Evolutionary conservation across 192 early-diverging fungal genomes (phyloP), one percentile per base, ranked within the genome.

Genomic region (Backusella sp.): DNA sequence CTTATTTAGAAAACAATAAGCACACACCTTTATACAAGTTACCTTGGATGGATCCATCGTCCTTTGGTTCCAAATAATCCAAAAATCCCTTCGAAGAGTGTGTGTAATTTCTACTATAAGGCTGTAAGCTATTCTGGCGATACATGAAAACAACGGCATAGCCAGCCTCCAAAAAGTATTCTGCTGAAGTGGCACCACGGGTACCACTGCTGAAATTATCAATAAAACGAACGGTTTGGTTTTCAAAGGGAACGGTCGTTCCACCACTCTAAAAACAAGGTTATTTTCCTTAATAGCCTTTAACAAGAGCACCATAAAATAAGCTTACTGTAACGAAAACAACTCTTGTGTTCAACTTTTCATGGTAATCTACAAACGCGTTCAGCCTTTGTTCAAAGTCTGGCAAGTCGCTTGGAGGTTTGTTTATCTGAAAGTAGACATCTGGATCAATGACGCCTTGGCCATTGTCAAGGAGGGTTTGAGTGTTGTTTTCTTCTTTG

Each of bases 201-300:
- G 94, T 98, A 15, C 98, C 98, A 5, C 94, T 96, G 59, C 92
- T 94, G 78, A 99, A 99, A 82, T 99, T 99, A 86, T 99, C 98
- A 70, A 99, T 91, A 84, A 99, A 99, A 41, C 98, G 92, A 59
- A 99, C 98, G 4, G 97, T 99, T 79, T 98, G 90, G 74, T 91
- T 91, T 77, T 99, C 97, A 14, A 99, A 85, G 9, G 96, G 97
- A 15, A 99, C 96, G 0, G 95, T 98, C 6, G 98, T 99, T 44
- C 98, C 98, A 37, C 97, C 98, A 74, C 90, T 92, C 90, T 88
- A 79, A 74, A 32, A 32, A 32, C 3, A 32, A 32, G 3, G 2
- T 32, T 32, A 32, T 32, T 32, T 32, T 32, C 32, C 32, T 32
- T 3, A 32, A 3, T 32, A 32, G 3, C 1, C 2, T 32, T 0